Evolutionary conservation across 2,329 filamentous ascomycete species (phyloP).

Genomic region (Cercospora brassicicola): DNA sequence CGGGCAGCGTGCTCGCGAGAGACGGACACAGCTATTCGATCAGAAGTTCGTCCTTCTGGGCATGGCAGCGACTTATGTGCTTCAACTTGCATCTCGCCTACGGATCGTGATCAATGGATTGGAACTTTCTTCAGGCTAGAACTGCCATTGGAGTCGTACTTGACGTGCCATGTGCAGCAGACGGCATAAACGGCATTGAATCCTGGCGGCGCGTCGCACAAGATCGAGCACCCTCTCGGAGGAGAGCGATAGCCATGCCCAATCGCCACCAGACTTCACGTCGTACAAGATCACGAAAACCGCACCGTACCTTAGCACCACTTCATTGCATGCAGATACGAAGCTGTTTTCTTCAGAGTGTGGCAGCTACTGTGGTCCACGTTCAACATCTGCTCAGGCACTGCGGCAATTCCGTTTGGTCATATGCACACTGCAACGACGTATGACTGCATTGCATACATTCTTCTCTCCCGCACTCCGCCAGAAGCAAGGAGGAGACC

Average conservation of each 20-base stretch:
- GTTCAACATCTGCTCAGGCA: background rate
- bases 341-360: background rate
- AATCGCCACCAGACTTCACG: background rate
- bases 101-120: background rate
- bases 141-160: background rate
- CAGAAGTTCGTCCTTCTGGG: background rate
- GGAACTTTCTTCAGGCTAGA: background rate
- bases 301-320: background rate
- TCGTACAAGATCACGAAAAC: background rate
- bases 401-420: background rate
- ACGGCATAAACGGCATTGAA: background rate
- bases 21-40: background rate
- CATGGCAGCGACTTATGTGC: background rate
- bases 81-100: background rate
- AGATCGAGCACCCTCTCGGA: slow-evolving; percentile 2
- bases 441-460: background rate
- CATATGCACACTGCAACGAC: background rate
- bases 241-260: slow-evolving; percentile 1
- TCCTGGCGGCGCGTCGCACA: slow-evolving; percentile 1
- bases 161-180: background rate
- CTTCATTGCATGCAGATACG: background rate
- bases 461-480: background rate
- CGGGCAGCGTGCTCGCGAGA: background rate
- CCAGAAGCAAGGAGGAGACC: background rate
- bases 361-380: background rate